Conservation (phyloP, 1,139 yeast species). For the Pneumocystis canis region DNA sequence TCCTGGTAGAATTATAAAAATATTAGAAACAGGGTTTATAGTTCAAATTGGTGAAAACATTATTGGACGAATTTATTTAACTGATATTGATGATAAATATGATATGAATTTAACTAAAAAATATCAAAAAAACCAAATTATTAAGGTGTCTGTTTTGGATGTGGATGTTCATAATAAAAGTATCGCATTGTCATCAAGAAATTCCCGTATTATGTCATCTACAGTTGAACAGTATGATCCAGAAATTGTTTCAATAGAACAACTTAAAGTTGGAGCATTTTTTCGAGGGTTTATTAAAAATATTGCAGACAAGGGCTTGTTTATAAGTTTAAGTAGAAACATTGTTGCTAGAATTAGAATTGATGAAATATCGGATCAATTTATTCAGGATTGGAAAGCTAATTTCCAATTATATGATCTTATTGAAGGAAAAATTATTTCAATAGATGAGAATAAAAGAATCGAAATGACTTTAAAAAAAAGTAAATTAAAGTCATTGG, state of each 20-base stretch:
- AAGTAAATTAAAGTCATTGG: conserved; percentile 40
- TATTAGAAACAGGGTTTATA: conserved; percentile 47
- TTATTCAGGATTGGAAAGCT: conserved; percentile 75
- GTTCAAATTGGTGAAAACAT: conserved; percentile 32
- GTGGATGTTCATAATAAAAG: conserved; percentile 22
- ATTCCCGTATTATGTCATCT: conserved; percentile 4
- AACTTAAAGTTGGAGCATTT: conserved; percentile 52
- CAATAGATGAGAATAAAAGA: conserved; percentile 44
- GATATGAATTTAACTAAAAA: conserved; percentile 33
- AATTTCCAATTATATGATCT: conserved; percentile 54
- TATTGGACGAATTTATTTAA: conserved; percentile 48
- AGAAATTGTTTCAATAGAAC: conserved; percentile 36
- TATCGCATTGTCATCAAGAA: conserved; percentile 21
- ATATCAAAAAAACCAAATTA: conserved; percentile 42
- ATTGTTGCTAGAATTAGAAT: conserved; percentile 72
- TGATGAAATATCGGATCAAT: conserved; percentile 67
- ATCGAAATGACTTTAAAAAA: conserved; percentile 69
- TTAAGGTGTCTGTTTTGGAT: conserved; percentile 31
- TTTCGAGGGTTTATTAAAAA: conserved; percentile 69
- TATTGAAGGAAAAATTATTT: conserved; percentile 60
- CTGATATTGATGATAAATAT: conserved; percentile 70
- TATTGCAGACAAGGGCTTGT: conserved; percentile 63
- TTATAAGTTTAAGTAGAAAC: conserved; percentile 58
- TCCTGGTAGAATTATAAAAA: conserved; percentile 53
- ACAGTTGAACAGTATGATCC: conserved; percentile 30